A percentile compares a stretch with the other conserved stretches of the same genome.
phyloP scores from a whole-genome alignment of 345 rosid genomes.

The Camelina sativa region DNA sequence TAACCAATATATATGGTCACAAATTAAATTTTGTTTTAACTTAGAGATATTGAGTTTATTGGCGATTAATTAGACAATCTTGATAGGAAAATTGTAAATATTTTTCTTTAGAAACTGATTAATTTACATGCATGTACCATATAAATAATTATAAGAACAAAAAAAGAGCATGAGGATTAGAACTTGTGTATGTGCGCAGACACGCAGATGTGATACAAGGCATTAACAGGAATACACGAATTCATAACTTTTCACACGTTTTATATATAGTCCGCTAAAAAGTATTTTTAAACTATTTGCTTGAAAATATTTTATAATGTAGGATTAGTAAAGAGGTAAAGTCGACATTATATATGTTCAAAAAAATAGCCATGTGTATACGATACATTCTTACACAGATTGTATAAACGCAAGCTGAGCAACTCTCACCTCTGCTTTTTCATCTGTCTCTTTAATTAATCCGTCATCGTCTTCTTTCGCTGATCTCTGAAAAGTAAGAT shows the following conservation, averaged over 20 bases:
- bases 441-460: neutral
- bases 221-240: neutral
- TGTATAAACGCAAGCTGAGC: neutral
- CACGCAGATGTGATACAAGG: slow-evolving; percentile 1
- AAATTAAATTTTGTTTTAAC: neutral
- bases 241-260: neutral
- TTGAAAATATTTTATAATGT: neutral
- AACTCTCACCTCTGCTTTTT: neutral
- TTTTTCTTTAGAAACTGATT: neutral
- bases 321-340: too few species aligned
- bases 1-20: neutral
- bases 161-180: neutral
- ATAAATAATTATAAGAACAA: neutral
- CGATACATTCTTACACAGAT: slow-evolving; percentile 5
- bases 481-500: slow-evolving; percentile 9
- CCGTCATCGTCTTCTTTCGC: slow-evolving; percentile 6
- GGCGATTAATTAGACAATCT: neutral
- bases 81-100: neutral
- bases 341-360: neutral
- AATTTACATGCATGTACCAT: slow-evolving; percentile 11
- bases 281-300: neutral
- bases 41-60: neutral
- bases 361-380: neutral
- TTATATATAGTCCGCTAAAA: neutral
- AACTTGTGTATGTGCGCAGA: neutral